Percentiles rank a stretch among this genome's conserved stretches.
Evolutionary conservation across 2,329 filamentous ascomycete species (phyloP).

Genomic region (Talaromyces piceae): DNA sequence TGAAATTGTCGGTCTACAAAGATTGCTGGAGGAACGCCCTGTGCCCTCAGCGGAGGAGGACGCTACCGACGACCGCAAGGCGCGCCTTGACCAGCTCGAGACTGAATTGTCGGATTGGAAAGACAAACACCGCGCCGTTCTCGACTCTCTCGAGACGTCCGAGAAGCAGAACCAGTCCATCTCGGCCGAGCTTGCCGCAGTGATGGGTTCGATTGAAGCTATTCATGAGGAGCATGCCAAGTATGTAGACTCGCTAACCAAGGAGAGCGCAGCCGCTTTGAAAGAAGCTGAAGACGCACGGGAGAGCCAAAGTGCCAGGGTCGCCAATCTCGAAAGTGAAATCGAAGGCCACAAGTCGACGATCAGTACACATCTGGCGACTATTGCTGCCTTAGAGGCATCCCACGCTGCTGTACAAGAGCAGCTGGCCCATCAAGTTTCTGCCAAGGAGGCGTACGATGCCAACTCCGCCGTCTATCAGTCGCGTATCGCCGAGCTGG

Average conservation of each 20-base stretch:
- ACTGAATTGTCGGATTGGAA: slow-evolving; percentile 69
- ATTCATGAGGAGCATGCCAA: slow-evolving; percentile 36
- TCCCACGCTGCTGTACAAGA: slow-evolving; percentile 59
- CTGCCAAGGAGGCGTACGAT: slow-evolving; percentile 50
- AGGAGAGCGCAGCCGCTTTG: slow-evolving; percentile 33
- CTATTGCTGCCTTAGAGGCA: slow-evolving; percentile 66
- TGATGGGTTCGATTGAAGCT: slow-evolving; percentile 48
- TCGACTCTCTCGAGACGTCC: slow-evolving; percentile 63
- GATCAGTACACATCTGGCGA: slow-evolving; percentile 60
- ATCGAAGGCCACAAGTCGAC: slow-evolving; percentile 74
- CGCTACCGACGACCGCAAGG: slow-evolving; percentile 37
- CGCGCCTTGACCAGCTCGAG: slow-evolving; percentile 60
- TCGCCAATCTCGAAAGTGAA: slow-evolving; percentile 60
- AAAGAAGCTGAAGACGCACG: slow-evolving; percentile 45
- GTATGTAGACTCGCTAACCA: slow-evolving; percentile 20
- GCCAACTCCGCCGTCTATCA: slow-evolving; percentile 40
- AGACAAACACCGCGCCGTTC: slow-evolving; percentile 61
- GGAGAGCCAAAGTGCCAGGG: slow-evolving; percentile 51
- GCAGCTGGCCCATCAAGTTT: slow-evolving; percentile 60
- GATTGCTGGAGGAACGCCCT: slow-evolving; percentile 48
- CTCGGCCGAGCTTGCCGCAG: slow-evolving; percentile 65
- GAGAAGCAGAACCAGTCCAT: slow-evolving; percentile 66
- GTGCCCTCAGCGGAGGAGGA: too few species aligned
- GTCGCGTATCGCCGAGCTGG: slow-evolving; percentile 46
- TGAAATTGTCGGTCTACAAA: slow-evolving; percentile 63